Base-by-base conservation (phyloP, 192 early-diverging fungal species). In the Gonapodya sp. region DNA sequence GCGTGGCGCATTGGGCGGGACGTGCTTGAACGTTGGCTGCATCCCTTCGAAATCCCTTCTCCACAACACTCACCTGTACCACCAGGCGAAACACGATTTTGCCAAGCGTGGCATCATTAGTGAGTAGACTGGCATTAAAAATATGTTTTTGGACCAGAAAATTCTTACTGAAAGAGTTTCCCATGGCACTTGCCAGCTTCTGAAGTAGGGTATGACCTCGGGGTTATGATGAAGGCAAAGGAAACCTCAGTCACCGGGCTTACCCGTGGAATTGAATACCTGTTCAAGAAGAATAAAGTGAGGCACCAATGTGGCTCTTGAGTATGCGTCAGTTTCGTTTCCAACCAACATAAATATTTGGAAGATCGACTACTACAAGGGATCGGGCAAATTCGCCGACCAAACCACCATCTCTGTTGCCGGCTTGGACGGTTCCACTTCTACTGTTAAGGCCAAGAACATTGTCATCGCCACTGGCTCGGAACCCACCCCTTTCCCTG, bases 41-140 rank as follows among this genome's bases (percentile, higher is more conserved):
- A 99, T 99, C 87, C 97, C 97, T 64, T 99, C 97, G 80, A 99
- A 99, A 89, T 95, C 97, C 73, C 93, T 99, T 85, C 91, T 99
- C 83, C 92, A 99, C 92, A 98, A 99, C 92, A 96, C 97, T 36
- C 96, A 99, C 90, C 89, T 97, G 79, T 97, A 93, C 87, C 96
- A 99, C 86, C 88, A 93, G 85, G 93, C 97, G 37, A 86, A 94
- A 84, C 95, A 99, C 84, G 94, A 95, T 35, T 94, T 98, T 83
- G 92, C 91, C 84, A 90, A 92, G 84, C 93, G 97, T 82, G 97
- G 97, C 82, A 99, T 99, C 82, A 94, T 97, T 81, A 89, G 93
- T 92, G 85, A 80, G 86, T 84, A 8, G 14, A 14, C 31, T 16
- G 16, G n/a, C n/a, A n/a, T n/a, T n/a, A n/a, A 18, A 78, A n/a